phyloP scores from a whole-genome alignment of 352 stramenopile species.

The Globisporangium megalacanthum region DNA sequence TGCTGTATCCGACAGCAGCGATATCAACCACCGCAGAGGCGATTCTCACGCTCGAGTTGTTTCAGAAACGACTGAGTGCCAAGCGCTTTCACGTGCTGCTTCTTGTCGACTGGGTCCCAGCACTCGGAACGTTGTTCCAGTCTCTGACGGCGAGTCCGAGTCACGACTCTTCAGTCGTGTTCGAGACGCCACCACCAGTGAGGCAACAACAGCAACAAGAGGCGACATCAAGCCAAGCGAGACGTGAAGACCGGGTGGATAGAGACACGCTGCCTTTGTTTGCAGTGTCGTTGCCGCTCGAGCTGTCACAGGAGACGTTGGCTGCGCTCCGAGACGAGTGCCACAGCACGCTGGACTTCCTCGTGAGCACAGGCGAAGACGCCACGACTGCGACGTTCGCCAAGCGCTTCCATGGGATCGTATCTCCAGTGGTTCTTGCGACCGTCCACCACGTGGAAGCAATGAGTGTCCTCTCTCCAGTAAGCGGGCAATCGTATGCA shows the following conservation, averaged over 20 bases:
- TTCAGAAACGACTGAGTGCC: conserved; percentile 19
- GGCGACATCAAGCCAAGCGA: too few species aligned
- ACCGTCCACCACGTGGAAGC: conserved; percentile 2
- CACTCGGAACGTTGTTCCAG: conserved; percentile 21
- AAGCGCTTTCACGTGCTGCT: conserved; percentile 12
- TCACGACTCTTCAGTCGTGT: background rate
- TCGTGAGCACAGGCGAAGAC: conserved; percentile 7
- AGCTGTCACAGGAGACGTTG: background rate
- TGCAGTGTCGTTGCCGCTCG: background rate
- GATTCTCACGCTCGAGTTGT: conserved; percentile 14
- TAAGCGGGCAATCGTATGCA: background rate
- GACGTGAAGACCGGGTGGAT: background rate
- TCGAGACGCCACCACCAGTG: background rate
- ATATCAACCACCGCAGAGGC: background rate
- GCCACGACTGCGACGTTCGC: conserved; percentile 6
- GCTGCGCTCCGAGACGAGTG: conserved; percentile 7
- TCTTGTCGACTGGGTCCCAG: conserved; percentile 35
- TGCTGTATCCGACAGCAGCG: conserved; percentile 16
- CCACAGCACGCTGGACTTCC: conserved; percentile 6
- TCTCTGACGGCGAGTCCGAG: background rate
- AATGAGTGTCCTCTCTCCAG: background rate
- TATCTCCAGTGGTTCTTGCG: background rate
- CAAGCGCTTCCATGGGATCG: conserved; percentile 4
- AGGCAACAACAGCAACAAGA: background rate
- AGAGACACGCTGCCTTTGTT: background rate